phyloP scores from a whole-genome alignment of 805 yeast genomes.

The Suhomyces sp. region DNA sequence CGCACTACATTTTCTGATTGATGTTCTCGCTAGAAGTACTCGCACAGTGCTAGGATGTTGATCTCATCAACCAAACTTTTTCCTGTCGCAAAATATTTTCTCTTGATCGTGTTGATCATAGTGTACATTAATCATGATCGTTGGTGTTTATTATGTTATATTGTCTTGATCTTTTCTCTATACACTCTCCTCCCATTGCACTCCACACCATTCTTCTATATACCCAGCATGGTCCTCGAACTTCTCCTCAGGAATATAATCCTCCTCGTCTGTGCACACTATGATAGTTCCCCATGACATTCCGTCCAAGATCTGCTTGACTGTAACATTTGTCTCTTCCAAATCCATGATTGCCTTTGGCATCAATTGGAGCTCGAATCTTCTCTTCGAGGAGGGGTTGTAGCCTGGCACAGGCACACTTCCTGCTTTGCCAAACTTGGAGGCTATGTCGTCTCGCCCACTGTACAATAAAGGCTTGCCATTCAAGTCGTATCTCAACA shows the following conservation, averaged over 20 bases:
- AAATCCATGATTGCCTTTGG: constrained; percentile 86
- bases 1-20: neutral
- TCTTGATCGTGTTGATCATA: too few species aligned
- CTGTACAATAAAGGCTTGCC: constrained; percentile 77
- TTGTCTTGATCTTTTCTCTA: neutral
- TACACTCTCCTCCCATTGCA: constrained; percentile 71
- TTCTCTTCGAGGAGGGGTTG: constrained; percentile 57
- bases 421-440: constrained; percentile 33
- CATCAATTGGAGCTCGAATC: constrained; percentile 88
- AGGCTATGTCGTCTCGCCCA: constrained; percentile 53
- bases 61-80: neutral
- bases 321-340: constrained; percentile 39
- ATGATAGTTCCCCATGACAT: constrained; percentile 98
- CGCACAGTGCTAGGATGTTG: neutral
- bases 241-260: constrained; percentile 46
- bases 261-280: constrained; percentile 73
- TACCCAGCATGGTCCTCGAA: constrained; percentile 66
- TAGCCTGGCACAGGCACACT: constrained; percentile 58
- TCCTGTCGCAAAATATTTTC: too few species aligned
- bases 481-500: constrained; percentile 77
- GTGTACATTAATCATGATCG: too few species aligned
- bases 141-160: neutral
- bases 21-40: neutral
- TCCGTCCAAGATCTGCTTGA: constrained; percentile 55
- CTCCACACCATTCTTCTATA: constrained; percentile 75